Conservation (phyloP, 164 flowering plant species). For the Platanus orientalis region DNA sequence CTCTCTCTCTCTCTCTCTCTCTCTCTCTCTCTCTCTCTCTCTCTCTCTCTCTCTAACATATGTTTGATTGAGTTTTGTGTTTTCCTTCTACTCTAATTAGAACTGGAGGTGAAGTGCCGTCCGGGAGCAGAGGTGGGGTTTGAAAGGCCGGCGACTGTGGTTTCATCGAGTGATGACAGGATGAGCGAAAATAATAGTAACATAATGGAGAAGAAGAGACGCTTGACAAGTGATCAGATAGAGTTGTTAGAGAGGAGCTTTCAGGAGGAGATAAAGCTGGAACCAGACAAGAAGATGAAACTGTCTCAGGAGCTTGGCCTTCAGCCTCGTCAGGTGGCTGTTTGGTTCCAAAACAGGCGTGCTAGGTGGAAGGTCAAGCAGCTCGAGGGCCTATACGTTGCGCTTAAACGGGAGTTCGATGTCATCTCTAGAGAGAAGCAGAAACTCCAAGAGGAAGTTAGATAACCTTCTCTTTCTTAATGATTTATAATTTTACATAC, state of each 20-base stretch:
- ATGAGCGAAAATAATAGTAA: not conserved
- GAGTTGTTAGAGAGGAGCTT: constrained; percentile 55
- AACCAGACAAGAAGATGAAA: constrained; percentile 62
- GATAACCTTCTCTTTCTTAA: too few species aligned
- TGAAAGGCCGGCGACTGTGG: constrained; percentile 4
- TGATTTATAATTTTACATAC: too few species aligned
- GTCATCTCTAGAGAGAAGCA: constrained; percentile 51
- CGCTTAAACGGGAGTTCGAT: constrained; percentile 57
- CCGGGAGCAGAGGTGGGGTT: not conserved
- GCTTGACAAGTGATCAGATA: constrained; percentile 48
- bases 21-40: not conserved
- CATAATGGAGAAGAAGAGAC: constrained; percentile 42
- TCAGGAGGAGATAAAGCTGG: constrained; percentile 62
- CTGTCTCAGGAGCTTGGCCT: constrained; percentile 67
- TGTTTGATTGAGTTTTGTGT: too few species aligned
- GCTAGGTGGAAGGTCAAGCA: constrained; percentile 85
- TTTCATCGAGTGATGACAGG: constrained; percentile 15
- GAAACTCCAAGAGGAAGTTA: constrained; percentile 68
- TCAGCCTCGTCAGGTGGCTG: constrained; percentile 73
- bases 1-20: not conserved
- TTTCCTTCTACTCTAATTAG: not conserved
- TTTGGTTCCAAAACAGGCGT: constrained; percentile 84
- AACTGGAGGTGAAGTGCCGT: constrained; percentile 1
- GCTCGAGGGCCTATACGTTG: constrained; percentile 61
- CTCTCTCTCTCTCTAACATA: not conserved